Conservation (phyloP, 306 rosid genomes). For the Cyclanthera cordifolia region DNA sequence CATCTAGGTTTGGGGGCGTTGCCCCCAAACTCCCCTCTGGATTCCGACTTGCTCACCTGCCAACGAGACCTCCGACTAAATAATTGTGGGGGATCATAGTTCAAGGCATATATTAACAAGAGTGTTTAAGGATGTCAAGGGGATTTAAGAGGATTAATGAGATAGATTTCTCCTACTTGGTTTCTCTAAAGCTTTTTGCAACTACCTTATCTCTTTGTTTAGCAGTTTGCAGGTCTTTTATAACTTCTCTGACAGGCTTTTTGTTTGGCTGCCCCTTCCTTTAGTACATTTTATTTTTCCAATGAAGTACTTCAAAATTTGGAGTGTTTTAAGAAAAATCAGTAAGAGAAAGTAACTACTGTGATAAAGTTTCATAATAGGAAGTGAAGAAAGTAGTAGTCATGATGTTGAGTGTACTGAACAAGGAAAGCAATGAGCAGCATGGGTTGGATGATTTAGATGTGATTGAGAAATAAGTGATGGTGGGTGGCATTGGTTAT, state of each 20-base stretch:
- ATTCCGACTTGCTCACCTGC: too few species aligned
- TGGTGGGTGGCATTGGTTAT: neutral
- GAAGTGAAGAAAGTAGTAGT: conserved; percentile 1
- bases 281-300: neutral
- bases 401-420: conserved; percentile 2
- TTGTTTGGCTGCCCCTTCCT: neutral
- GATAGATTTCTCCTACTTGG: neutral
- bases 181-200: neutral
- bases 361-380: neutral
- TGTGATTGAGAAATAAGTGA: conserved; percentile 6
- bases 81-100: too few species aligned
- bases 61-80: too few species aligned
- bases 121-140: neutral
- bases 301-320: neutral
- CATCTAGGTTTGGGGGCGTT: too few species aligned
- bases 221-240: neutral
- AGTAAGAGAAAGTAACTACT: neutral
- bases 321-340: neutral
- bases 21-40: too few species aligned
- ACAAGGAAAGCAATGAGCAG: conserved; percentile 7
- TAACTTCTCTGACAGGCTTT: neutral
- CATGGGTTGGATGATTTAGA: neutral
- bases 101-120: too few species aligned
- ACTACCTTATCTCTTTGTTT: neutral
- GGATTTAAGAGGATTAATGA: neutral